Evolutionary conservation across 306 rosid genomes (phyloP).

Genomic region (Fragaria iinumae): DNA sequence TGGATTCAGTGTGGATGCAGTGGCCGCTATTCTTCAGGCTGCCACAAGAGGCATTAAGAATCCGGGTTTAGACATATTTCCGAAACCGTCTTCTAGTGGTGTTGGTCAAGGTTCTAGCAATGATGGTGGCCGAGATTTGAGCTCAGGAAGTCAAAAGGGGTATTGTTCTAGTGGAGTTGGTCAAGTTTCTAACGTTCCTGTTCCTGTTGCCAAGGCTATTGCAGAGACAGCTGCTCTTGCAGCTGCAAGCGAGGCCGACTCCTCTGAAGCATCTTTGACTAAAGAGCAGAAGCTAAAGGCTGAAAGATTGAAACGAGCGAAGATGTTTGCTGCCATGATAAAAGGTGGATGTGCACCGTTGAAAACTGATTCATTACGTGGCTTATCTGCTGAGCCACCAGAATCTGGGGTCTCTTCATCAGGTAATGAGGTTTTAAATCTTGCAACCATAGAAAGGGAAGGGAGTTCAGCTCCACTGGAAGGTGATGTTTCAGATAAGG

Average conservation of each 20-base stretch:
- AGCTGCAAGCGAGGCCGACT: conserved; percentile 72
- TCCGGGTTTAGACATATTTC: conserved; percentile 45
- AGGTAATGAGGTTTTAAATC: conserved; percentile 43
- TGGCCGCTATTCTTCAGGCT: conserved; percentile 85
- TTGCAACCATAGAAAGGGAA: conserved; percentile 60
- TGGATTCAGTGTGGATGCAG: conserved; percentile 49
- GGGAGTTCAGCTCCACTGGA: conserved; percentile 61
- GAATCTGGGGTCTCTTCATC: conserved; percentile 57
- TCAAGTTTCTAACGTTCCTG: conserved; percentile 31
- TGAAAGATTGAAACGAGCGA: conserved; percentile 87
- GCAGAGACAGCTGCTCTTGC: conserved; percentile 68
- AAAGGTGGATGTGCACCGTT: conserved; percentile 53
- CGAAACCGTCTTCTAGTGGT: conserved; percentile 46
- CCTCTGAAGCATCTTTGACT: conserved; percentile 74
- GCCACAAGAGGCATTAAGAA: conserved; percentile 71
- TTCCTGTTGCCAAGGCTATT: conserved; percentile 53
- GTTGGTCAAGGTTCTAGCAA: conserved; percentile 43
- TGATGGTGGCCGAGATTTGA: conserved; percentile 46
- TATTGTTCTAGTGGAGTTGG: conserved; percentile 9
- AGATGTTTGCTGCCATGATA: conserved; percentile 80
- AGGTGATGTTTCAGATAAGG: conserved; percentile 40
- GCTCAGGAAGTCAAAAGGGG: conserved; percentile 43
- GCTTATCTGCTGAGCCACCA: conserved; percentile 58
- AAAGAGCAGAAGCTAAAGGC: conserved; percentile 75
- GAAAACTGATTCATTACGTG: conserved; percentile 41